Percentiles rank a stretch among this genome's conserved stretches.
These are phyloP conservation scores for Phytophthora hybrid DNA, from an alignment of 352 stramenopile genomes.

Conservation along the genomic window DNA sequence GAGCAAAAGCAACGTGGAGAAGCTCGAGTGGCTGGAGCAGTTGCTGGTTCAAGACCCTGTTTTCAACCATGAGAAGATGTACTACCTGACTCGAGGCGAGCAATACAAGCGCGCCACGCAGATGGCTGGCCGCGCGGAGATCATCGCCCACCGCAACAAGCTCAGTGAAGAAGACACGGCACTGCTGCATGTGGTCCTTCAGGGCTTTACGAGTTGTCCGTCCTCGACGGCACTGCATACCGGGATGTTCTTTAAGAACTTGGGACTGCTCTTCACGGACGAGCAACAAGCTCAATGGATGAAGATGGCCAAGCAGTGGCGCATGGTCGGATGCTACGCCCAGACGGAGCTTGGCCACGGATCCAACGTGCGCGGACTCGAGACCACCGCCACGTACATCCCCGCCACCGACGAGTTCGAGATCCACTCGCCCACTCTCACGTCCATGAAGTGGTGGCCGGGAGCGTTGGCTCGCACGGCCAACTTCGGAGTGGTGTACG, in stretches of 20 bases:
- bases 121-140: constrained; percentile 62
- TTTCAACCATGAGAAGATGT: constrained; percentile 56
- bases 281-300: constrained; percentile 79
- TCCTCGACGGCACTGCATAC: constrained; percentile 70
- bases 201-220: constrained; percentile 60
- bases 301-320: constrained; percentile 67
- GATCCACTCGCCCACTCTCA: constrained; percentile 96
- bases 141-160: constrained; percentile 60
- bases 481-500: constrained; percentile 91
- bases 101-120: constrained; percentile 64
- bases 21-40: constrained; percentile 61
- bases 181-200: constrained; percentile 53
- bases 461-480: constrained; percentile 94
- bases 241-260: constrained; percentile 74
- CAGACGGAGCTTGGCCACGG: constrained; percentile 93
- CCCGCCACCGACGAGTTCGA: constrained; percentile 91
- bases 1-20: constrained; percentile 61
- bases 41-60: constrained; percentile 50
- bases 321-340: constrained; percentile 87
- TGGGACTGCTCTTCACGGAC: constrained; percentile 67
- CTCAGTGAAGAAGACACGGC: constrained; percentile 64
- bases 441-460: constrained; percentile 97
- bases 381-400: constrained; percentile 96
- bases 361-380: constrained; percentile 88
- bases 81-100: constrained; percentile 69